Conservation (phyloP, 441 rosid genomes). For the Syzygium malaccense region DNA sequence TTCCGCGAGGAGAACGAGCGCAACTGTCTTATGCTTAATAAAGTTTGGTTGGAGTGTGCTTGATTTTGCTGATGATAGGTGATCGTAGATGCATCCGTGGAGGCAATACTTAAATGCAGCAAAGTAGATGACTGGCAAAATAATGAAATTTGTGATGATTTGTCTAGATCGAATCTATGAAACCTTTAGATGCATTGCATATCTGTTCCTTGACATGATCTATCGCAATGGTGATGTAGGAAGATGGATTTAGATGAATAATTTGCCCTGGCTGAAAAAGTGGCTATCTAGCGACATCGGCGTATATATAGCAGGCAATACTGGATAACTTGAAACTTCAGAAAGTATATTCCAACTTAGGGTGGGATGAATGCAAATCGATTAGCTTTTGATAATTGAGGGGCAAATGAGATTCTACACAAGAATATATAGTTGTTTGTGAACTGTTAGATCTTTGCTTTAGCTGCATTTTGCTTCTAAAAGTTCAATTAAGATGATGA, state of each 20-base stretch:
- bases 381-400: background rate
- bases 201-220: background rate
- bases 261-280: background rate
- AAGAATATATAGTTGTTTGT: background rate
- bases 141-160: background rate
- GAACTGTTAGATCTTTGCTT: background rate
- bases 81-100: background rate
- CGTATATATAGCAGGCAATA: background rate
- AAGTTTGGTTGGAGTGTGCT: background rate
- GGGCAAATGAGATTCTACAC: background rate
- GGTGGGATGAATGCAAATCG: background rate
- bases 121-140: background rate
- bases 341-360: background rate
- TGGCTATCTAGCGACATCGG: background rate
- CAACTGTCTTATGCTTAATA: background rate
- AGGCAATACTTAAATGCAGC: background rate
- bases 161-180: background rate
- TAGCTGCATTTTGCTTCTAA: background rate
- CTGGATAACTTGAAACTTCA: background rate
- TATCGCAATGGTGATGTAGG: background rate
- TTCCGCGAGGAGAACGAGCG: background rate
- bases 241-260: background rate
- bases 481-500: background rate
- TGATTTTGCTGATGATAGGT: background rate
- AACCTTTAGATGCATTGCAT: background rate